phyloP scores from a whole-genome alignment of 148 eudicot genomes.

The Bassia scoparia region DNA sequence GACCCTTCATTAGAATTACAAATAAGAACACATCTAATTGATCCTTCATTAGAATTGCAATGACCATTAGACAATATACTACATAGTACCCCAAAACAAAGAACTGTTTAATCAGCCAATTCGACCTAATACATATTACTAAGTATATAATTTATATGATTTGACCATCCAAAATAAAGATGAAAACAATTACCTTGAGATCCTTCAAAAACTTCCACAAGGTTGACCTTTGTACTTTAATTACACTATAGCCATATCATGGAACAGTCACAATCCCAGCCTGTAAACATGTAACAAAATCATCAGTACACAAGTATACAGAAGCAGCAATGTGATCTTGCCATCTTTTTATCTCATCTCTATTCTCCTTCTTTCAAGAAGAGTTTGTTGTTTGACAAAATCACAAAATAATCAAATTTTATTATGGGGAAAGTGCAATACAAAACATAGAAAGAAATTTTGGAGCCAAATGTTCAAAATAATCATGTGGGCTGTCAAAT shows the following conservation, averaged over 20 bases:
- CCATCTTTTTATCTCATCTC: neutral
- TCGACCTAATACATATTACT: neutral
- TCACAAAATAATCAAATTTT: conserved; percentile 1
- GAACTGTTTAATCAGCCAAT: neutral
- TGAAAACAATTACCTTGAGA: conserved; percentile 10
- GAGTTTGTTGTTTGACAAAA: too few species aligned
- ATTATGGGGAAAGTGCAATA: neutral
- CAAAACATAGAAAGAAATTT: neutral
- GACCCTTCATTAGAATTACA: neutral
- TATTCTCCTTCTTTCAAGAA: neutral
- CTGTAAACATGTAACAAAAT: conserved; percentile 25
- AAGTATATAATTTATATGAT: neutral
- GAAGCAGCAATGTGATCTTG: neutral
- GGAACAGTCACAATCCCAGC: conserved; percentile 34
- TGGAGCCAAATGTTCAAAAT: too few species aligned
- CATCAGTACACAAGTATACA: conserved; percentile 5
- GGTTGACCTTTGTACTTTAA: neutral
- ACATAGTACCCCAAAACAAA: neutral
- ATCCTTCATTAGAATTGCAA: neutral
- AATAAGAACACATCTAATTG: too few species aligned
- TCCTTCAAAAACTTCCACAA: neutral
- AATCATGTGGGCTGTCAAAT: too few species aligned
- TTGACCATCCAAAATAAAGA: neutral
- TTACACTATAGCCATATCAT: conserved; percentile 16
- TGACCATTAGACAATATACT: neutral